These are phyloP conservation scores for Leptographium procerum DNA, from an alignment of 2,329 filamentous ascomycete genomes.

Conservation along the genomic window DNA sequence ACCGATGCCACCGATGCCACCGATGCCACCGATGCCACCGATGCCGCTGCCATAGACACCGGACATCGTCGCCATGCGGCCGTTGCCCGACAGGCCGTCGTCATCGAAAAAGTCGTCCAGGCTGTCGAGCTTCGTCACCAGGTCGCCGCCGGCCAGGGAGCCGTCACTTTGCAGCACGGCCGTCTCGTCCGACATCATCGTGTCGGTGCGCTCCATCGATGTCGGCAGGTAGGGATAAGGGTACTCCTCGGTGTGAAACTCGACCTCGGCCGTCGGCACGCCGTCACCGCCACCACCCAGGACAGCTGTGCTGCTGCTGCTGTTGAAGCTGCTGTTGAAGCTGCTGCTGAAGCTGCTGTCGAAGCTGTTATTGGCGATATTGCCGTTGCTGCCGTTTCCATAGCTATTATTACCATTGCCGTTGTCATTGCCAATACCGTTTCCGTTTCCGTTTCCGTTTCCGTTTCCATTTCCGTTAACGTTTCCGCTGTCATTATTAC, in stretches of 20 bases:
- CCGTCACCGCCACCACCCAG: too few species aligned
- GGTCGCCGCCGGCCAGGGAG: constrained; percentile 42
- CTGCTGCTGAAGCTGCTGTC: too few species aligned
- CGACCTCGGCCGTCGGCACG: constrained; percentile 66
- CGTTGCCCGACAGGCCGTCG: constrained; percentile 23
- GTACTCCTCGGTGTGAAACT: constrained; percentile 86
- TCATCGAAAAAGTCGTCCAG: constrained; percentile 77
- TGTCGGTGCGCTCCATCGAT: constrained; percentile 60
- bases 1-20: not conserved
- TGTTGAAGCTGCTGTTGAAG: too few species aligned
- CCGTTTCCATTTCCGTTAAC: not conserved
- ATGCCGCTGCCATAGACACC: constrained; percentile 26
- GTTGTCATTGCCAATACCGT: too few species aligned
- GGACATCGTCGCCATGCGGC: not conserved
- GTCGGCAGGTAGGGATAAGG: constrained; percentile 68
- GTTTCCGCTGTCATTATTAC: not conserved
- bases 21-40: not conserved
- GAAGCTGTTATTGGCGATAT: too few species aligned
- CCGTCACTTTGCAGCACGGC: constrained; percentile 25
- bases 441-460: too few species aligned
- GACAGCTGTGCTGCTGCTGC: too few species aligned
- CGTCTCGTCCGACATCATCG: constrained; percentile 78
- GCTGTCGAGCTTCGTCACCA: constrained; percentile 70
- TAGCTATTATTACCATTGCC: too few species aligned
- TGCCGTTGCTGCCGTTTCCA: too few species aligned